Evolutionary conservation across 352 stramenopile species (phyloP).

Genomic region (Globisporangium mamillatum): DNA sequence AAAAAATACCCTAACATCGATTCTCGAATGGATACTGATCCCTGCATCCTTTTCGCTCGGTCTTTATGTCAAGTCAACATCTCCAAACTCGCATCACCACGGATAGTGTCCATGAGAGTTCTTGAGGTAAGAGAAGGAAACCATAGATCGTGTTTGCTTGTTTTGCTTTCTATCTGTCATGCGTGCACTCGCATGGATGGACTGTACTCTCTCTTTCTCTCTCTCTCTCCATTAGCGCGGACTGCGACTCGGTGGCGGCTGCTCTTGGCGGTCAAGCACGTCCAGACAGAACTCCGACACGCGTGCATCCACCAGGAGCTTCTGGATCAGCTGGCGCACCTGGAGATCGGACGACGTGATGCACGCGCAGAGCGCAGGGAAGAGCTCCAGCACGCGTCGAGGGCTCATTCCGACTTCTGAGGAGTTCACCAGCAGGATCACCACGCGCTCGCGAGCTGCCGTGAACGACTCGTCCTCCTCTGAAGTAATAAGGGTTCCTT

Average conservation of each 20-base stretch:
- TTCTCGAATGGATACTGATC: background rate
- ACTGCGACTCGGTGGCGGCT: background rate
- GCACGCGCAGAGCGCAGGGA: slow-evolving; percentile 69
- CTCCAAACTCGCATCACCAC: background rate
- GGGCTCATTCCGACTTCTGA: slow-evolving; percentile 52
- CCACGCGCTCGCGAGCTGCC: slow-evolving; percentile 54
- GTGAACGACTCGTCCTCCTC: slow-evolving; percentile 9
- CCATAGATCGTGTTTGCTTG: background rate
- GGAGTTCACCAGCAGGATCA: slow-evolving; percentile 61
- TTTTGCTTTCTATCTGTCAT: background rate
- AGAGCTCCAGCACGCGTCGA: slow-evolving; percentile 69
- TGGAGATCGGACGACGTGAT: slow-evolving; percentile 67
- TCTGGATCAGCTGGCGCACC: slow-evolving; percentile 67
- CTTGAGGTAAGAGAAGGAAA: background rate
- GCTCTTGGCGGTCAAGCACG: slow-evolving; percentile 25
- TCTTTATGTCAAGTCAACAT: background rate
- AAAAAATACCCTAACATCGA: background rate
- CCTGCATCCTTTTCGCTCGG: background rate
- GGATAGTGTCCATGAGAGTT: too few species aligned
- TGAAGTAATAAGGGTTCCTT: background rate
- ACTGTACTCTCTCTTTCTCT: background rate
- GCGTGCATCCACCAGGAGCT: slow-evolving; percentile 49
- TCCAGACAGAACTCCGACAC: slow-evolving; percentile 57
- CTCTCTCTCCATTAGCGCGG: background rate
- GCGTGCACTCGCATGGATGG: background rate